Conservation (phyloP, 208 protist genomes). For the Wallacemonas sp. region DNA sequence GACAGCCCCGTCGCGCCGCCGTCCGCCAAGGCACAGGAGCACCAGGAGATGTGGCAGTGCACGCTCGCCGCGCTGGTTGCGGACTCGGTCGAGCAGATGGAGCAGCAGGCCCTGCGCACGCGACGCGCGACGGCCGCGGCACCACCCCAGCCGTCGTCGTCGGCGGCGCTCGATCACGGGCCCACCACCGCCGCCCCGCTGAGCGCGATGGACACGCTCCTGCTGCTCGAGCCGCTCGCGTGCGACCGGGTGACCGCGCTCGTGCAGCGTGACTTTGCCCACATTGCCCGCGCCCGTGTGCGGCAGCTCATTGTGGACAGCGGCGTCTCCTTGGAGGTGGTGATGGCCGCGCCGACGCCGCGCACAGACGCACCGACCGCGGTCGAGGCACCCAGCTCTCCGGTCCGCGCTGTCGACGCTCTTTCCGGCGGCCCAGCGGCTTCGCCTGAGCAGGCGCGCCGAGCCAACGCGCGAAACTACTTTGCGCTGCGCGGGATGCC, state of each 20-base stretch:
- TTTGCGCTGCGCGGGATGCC: slow-evolving; percentile 37
- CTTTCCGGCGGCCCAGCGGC: background rate
- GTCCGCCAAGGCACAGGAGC: slow-evolving; percentile 44
- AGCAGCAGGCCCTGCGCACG: slow-evolving; percentile 26
- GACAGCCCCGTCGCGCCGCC: slow-evolving; percentile 39
- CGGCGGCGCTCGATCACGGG: background rate
- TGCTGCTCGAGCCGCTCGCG: slow-evolving; percentile 71
- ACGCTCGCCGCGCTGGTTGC: slow-evolving; percentile 58
- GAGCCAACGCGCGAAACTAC: slow-evolving; percentile 42
- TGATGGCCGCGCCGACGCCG: background rate
- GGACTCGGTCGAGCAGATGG: slow-evolving; percentile 47
- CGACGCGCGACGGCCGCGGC: no score
- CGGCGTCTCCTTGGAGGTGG: slow-evolving; percentile 48
- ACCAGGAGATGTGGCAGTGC: slow-evolving; percentile 58
- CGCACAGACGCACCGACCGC: background rate
- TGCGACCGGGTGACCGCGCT: slow-evolving; percentile 30
- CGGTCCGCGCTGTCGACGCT: no score
- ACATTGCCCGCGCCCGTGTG: slow-evolving; percentile 48
- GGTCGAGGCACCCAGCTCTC: background rate
- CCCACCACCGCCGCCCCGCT: background rate
- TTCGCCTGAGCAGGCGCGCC: slow-evolving; percentile 31
- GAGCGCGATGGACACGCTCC: slow-evolving; percentile 18
- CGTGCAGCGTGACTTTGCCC: slow-evolving; percentile 63
- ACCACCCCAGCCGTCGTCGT: no score
- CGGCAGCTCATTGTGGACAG: slow-evolving; percentile 55